Base-by-base conservation (phyloP, 116 monocot species). In the Thalassia testudinum region DNA sequence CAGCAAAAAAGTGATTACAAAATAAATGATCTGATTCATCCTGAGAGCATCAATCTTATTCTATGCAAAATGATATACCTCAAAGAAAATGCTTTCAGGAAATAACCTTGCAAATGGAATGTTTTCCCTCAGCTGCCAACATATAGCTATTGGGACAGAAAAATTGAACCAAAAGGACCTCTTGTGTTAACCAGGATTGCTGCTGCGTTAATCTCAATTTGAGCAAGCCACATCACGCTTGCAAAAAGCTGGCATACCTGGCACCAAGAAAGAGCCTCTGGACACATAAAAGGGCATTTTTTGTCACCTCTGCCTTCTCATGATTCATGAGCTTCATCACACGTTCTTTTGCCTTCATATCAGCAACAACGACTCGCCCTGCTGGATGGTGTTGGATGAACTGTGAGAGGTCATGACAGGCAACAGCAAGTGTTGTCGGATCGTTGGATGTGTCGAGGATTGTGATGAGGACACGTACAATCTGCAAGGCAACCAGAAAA, bases 311-410 rank as follows among this genome's bases (percentile, higher is more conserved):
- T 12, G 78, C 55, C 30, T 79, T 81, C 23, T 88, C 95, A 43
- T 95, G 85, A 49, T 85, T 76, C 88, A 95, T 76, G 21, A 95
- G 84, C 66, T 81, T 95, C 95, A 95, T 95, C 18, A 95, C 79
- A 21, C 74, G 62, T 16, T 88, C 95, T 59, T 95, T 95, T 1
- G 77, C 85, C 72, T 84, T 84, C 15, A 95, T 71, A 57, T 95
- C 77, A 0, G 80, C 49, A 5, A 78, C 64, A 12, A 88, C 57
- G 15, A 95, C 49, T 17, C 95, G 58, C 12, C 95, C 88, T 49
- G 59, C 68, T 13, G 85, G 81, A 38, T 95, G 85, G 66, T 77
- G 67, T 67, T 85, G 95, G 47, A 95, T 69, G 75, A 95, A 95
- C 54, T 95, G 95, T 4, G 95, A 83, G 16, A 95, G 28, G 44